phyloP scores from a whole-genome alignment of 1,139 yeast species.

The Suhomyces yuchorum region DNA sequence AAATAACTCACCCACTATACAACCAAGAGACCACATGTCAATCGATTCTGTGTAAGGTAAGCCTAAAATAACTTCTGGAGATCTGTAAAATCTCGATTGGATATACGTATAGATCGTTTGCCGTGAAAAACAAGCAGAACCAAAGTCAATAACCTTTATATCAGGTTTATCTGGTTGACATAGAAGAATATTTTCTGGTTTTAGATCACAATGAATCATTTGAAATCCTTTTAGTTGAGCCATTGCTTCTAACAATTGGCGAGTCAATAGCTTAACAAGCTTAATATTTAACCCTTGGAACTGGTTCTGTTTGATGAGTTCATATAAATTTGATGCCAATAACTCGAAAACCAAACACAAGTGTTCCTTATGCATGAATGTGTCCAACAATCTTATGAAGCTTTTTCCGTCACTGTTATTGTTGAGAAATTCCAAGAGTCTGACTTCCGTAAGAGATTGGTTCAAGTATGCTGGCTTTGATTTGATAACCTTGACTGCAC shows the following conservation, averaged over 20 bases:
- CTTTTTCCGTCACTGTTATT: conserved; percentile 73
- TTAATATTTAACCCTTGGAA: conserved; percentile 87
- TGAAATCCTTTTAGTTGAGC: conserved; percentile 79
- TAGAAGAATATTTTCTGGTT: conserved; percentile 90
- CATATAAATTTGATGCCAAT: conserved; percentile 85
- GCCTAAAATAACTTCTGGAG: conserved; percentile 94
- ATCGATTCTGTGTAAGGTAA: conserved; percentile 88
- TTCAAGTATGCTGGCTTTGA: conserved; percentile 89
- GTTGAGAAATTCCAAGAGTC: conserved; percentile 79
- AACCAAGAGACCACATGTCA: conserved; percentile 98
- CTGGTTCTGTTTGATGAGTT: conserved; percentile 88
- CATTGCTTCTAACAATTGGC: conserved; percentile 79
- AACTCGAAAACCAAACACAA: conserved; percentile 90
- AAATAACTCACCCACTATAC: conserved; percentile 92
- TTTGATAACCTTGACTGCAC: conserved; percentile 93
- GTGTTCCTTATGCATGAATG: conserved; percentile 91
- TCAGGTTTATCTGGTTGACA: conserved; percentile 84
- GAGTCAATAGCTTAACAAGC: conserved; percentile 74
- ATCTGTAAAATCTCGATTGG: conserved; percentile 92
- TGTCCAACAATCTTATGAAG: conserved; percentile 78
- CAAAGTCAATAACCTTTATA: conserved; percentile 93
- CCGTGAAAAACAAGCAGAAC: conserved; percentile 91
- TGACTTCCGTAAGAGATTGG: conserved; percentile 90
- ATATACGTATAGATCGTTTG: conserved; percentile 91
- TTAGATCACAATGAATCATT: conserved; percentile 92